phyloP scores from a whole-genome alignment of 208 protist genomes.

The Trypanosoma melophagium region DNA sequence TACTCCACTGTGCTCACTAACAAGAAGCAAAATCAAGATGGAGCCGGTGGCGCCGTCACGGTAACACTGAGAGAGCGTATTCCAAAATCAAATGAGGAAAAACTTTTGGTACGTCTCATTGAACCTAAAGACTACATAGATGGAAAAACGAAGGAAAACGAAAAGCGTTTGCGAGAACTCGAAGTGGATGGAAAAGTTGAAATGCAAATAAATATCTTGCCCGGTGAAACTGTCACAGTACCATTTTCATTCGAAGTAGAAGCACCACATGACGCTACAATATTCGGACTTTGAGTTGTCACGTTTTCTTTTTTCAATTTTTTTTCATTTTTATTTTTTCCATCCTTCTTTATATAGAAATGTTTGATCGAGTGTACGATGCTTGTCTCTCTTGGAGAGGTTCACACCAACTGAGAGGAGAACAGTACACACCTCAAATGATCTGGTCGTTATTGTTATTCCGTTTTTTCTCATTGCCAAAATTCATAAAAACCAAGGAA shows the following conservation, averaged over 20 bases:
- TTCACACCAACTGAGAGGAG: too few species aligned
- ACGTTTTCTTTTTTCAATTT: background rate
- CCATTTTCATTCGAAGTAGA: conserved; percentile 31
- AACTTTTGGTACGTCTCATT: conserved; percentile 32
- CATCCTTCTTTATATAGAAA: too few species aligned
- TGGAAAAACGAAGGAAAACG: background rate
- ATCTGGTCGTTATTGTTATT: too few species aligned
- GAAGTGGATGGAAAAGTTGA: conserved; percentile 33
- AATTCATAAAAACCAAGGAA: too few species aligned
- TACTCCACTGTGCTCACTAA: conserved; percentile 31
- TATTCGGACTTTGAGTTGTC: conserved; percentile 20
- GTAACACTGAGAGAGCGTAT: conserved; percentile 26
- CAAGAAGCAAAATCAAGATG: conserved; percentile 15
- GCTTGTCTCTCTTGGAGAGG: too few species aligned
- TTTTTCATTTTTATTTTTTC: conserved; percentile 10
- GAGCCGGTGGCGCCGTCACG: conserved; percentile 10
- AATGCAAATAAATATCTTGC: conserved; percentile 18
- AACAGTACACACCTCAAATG: too few species aligned
- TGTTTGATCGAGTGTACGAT: too few species aligned
- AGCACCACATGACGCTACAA: conserved; percentile 6
- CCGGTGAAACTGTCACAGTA: conserved; percentile 1
- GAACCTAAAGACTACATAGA: conserved; percentile 16
- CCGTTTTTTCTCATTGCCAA: too few species aligned
- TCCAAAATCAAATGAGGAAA: conserved; percentile 32
- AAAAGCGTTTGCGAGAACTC: conserved; percentile 11